Evolutionary conservation across 805 yeast genomes (phyloP), one percentile per base, ranked within the genome.

Genomic region (Ogataea parapolymorpha): DNA sequence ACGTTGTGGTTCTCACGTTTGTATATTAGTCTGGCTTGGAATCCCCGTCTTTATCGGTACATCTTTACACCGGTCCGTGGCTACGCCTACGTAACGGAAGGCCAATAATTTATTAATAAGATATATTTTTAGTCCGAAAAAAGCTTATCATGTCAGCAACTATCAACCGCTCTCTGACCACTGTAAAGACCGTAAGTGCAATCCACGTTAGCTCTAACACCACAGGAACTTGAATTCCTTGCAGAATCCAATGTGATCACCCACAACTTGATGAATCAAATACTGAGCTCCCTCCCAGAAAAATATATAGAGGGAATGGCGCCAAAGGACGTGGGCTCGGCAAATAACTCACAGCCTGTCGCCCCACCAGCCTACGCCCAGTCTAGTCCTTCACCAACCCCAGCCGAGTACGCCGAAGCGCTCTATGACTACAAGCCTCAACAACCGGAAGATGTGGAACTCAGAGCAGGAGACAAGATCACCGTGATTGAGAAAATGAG

Each of bases 121-220:
- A 12, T 25, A 12, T 25, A 25, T 13, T 32, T 26, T 32, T 16
- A 29, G 20, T 29, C 7, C 32, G n/a, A 13, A 29, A 28, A 14
- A 9, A 29, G 13, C 12, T 7, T 27, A 16, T 26, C 20, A 61
- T 61, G 64, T 61, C 79, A 13, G 81, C 91, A 1, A 67, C 76
- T 36, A 77, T 85, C 46, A 86, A 86, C 67, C 79, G 95, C 52
- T 85, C 95, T 4, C 67, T 88, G 47, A 77, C 89, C 1, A 82
- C 83, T 5, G 67, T 88, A 46, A 66, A 80, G 65, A 77, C 85
- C 63, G 57, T 64, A 51, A 39, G 67, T 35, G 15, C 31, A 39
- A 3, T 5, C 16, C 17, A 20, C 14, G 8, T 9, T 17, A 16
- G 7, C 23, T 39, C 41, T 32, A 26, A 13, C 18, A 24, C 6